Base-by-base conservation (phyloP, 495 filamentous ascomycete species). In the Daldinia grandis region DNA sequence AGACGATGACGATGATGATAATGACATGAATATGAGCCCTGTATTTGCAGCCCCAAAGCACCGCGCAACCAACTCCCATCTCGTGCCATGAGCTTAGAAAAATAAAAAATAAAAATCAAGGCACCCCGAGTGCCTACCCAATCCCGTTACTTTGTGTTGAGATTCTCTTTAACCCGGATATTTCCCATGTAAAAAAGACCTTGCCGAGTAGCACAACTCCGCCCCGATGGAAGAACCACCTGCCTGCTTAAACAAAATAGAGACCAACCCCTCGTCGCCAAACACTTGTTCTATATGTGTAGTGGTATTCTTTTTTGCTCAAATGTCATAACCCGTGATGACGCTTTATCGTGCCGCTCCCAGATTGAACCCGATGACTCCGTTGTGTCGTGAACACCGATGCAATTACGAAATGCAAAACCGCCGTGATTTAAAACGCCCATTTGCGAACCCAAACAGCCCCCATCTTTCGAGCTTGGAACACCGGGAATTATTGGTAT, bases 401-500 rank as follows among this genome's bases (percentile, higher is more conserved):
- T 78, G 76, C 76, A 78, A 76, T 78, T 69, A 76, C 64, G 60
- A 76, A 78, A 78, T 78, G 76, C 74, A 76, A 72, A 76, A 67
- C 74, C 71, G 74, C 72, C 69, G 66, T 72, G 38, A 71, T 66
- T 69, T 62, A 66, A 63, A 76, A 78, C 71, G 74, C 74, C 73
- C 64, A 69, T 73, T 74, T 69, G 72, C 66, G 40, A 71, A 78
- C 67, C 72, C 69, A 68, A 71, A 68, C 58, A 76, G 72, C 76
- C 64, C 55, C 38, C 74, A 76, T 78, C 74, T 75, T 76, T 57
- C 62, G 71, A 71, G 53, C 58, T 56, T 67, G 69, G 71, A 74
- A 74, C 71, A 78, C 76, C 74, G 69, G 57, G 65, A 37, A 37
- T 67, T 60, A 57, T 35, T 71, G 54, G 67, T 71, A 71, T 56